Conservation (phyloP, 1,284 basidiomycete species). For the Phenoliferia sp. region DNA sequence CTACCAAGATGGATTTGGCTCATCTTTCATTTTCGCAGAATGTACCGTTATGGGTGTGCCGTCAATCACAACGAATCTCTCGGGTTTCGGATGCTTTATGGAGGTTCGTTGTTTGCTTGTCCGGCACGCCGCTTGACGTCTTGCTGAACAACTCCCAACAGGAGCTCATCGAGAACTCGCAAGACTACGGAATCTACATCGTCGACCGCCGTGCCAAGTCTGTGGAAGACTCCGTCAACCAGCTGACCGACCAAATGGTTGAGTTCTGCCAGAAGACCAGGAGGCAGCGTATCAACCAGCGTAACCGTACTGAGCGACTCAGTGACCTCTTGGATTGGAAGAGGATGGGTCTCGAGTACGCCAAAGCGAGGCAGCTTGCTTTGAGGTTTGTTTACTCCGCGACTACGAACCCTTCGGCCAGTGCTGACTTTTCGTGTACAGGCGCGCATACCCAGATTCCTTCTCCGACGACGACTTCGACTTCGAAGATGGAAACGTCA, state of each 20-base stretch:
- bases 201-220: slow-evolving; percentile 86
- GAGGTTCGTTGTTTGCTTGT: slow-evolving; percentile 8
- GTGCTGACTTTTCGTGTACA: neutral
- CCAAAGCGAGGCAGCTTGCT: slow-evolving; percentile 88
- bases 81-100: slow-evolving; percentile 67
- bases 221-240: slow-evolving; percentile 83
- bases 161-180: slow-evolving; percentile 79
- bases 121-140: neutral
- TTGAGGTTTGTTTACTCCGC: neutral
- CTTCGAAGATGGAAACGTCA: slow-evolving; percentile 57
- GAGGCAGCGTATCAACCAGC: slow-evolving; percentile 94
- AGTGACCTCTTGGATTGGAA: slow-evolving; percentile 96
- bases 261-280: slow-evolving; percentile 82
- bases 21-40: slow-evolving; percentile 48
- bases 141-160: slow-evolving; percentile 61
- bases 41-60: slow-evolving; percentile 88
- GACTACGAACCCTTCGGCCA: too few species aligned
- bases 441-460: slow-evolving; percentile 86
- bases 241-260: slow-evolving; percentile 62
- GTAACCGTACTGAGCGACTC: slow-evolving; percentile 91
- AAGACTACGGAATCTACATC: slow-evolving; percentile 67
- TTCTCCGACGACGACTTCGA: slow-evolving; percentile 66
- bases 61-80: slow-evolving; percentile 92
- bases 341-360: slow-evolving; percentile 92
- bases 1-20: neutral